A percentile compares a stretch with the other conserved stretches of the same genome.
phyloP scores from a whole-genome alignment of 2,329 filamentous ascomycete species.

The Hymenoscyphus infarciens region DNA sequence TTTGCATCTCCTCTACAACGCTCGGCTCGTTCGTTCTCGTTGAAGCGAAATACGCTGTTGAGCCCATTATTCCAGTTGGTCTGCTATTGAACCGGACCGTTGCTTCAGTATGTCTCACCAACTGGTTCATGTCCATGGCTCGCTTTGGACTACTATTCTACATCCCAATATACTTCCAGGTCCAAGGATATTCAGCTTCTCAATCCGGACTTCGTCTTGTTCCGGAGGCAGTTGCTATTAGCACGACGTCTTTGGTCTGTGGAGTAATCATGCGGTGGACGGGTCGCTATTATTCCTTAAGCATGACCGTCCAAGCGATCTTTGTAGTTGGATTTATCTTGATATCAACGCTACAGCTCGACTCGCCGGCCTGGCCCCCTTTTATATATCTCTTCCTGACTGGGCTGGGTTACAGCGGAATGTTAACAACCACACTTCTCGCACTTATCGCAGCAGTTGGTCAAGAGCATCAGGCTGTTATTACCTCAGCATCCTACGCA shows the following conservation, averaged over 20 bases:
- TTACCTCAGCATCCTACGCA: slow-evolving; percentile 72
- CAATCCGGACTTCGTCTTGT: slow-evolving; percentile 61
- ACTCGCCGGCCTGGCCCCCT: slow-evolving; percentile 47
- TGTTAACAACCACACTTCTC: slow-evolving; percentile 67
- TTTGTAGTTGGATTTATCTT: slow-evolving; percentile 49
- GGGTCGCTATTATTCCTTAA: slow-evolving; percentile 68
- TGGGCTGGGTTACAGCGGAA: slow-evolving; percentile 53
- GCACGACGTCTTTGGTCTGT: slow-evolving; percentile 51
- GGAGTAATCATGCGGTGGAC: slow-evolving; percentile 66
- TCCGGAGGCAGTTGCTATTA: slow-evolving; percentile 61
- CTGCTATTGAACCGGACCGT: slow-evolving; percentile 63
- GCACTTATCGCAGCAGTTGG: slow-evolving; percentile 66
- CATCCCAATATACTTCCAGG: slow-evolving; percentile 71
- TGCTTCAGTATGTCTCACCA: slow-evolving; percentile 63
- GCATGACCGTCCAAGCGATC: slow-evolving; percentile 42
- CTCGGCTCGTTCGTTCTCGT: slow-evolving; percentile 35
- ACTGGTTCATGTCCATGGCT: slow-evolving; percentile 66
- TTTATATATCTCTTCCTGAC: slow-evolving; percentile 51
- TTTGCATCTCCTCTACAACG: slow-evolving; percentile 12
- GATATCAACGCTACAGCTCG: slow-evolving; percentile 50
- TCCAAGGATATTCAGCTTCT: slow-evolving; percentile 58
- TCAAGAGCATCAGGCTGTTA: slow-evolving; percentile 65
- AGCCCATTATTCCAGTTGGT: slow-evolving; percentile 55
- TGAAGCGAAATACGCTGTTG: slow-evolving; percentile 32
- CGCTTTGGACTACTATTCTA: slow-evolving; percentile 61